A percentile compares a stretch with the other conserved stretches of the same genome.
These are phyloP conservation scores for Penicillium crustosum DNA, from an alignment of 2,329 filamentous ascomycete species.

Conservation along the genomic window DNA sequence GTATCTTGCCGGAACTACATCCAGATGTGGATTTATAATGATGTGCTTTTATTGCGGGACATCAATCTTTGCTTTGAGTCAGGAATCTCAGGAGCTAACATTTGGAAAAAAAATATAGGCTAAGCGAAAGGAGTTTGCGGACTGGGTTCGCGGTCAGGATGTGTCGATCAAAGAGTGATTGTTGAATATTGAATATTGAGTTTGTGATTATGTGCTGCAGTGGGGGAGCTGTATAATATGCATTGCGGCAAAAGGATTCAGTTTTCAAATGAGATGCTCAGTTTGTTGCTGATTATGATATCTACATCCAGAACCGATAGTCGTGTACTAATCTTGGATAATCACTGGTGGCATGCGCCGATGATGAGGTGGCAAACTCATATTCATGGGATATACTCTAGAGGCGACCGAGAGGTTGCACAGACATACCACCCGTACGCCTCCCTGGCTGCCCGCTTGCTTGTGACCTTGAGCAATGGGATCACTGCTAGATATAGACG, in stretches of 20 bases:
- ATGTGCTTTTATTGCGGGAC: background rate
- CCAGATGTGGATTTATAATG: background rate
- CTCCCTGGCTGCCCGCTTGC: background rate
- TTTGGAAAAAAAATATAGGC: constrained; percentile 35
- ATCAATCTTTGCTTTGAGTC: background rate
- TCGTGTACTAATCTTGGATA: background rate
- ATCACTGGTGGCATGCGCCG: background rate
- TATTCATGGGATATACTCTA: background rate
- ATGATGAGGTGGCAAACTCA: background rate
- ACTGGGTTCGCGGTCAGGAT: constrained; percentile 61
- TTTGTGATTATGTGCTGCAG: constrained; percentile 3
- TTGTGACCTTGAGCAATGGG: background rate
- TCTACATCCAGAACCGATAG: background rate
- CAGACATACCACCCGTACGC: background rate
- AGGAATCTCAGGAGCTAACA: constrained; percentile 13
- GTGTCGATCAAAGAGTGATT: constrained; percentile 27
- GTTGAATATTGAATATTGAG: background rate
- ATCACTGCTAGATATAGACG: background rate
- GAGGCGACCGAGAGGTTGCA: background rate
- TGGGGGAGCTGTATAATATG: constrained; percentile 21
- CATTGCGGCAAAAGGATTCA: constrained; percentile 18
- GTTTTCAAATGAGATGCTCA: constrained; percentile 10
- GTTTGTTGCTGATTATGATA: background rate
- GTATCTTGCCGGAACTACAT: background rate
- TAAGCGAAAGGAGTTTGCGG: constrained; percentile 73